Evolutionary conservation across 305 asterid species (phyloP).

Genomic region (Fraxinus velutina): DNA sequence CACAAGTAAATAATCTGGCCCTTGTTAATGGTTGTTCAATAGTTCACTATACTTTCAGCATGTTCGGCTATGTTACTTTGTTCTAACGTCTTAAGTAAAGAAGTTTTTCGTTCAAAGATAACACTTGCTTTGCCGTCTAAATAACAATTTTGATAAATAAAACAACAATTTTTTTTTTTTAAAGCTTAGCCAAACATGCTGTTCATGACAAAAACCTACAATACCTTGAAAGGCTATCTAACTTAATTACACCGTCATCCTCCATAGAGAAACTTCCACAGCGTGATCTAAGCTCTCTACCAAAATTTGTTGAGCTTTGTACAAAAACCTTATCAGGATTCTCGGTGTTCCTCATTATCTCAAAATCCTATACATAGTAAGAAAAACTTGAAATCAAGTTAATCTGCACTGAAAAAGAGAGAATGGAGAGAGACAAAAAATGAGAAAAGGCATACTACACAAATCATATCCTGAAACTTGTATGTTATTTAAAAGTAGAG

Average conservation of each 20-base stretch:
- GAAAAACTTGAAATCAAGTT: not conserved
- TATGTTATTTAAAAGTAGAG: not conserved
- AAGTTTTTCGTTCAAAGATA: not conserved
- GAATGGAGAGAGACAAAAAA: not conserved
- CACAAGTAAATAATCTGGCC: not conserved
- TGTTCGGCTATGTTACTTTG: not conserved
- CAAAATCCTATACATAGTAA: slow-evolving; percentile 26
- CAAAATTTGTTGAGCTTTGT: slow-evolving; percentile 6
- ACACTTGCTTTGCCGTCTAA: not conserved
- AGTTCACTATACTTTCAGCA: not conserved
- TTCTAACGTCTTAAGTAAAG: not conserved
- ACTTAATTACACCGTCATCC: slow-evolving; percentile 19
- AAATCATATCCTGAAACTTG: not conserved
- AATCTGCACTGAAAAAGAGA: not conserved
- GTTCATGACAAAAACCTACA: not conserved
- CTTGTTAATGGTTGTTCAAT: not conserved
- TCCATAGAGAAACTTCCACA: slow-evolving; percentile 1
- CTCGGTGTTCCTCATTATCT: slow-evolving; percentile 34
- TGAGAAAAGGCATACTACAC: not conserved
- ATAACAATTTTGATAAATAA: not conserved
- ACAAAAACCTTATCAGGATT: slow-evolving; percentile 30
- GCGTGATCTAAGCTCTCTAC: slow-evolving; percentile 3
- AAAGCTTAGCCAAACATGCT: not conserved
- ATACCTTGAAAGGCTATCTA: slow-evolving; percentile 7
- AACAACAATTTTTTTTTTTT: not conserved